phyloP scores from a whole-genome alignment of 2,329 filamentous ascomycete species.

The Aquanectria penicillioides region DNA sequence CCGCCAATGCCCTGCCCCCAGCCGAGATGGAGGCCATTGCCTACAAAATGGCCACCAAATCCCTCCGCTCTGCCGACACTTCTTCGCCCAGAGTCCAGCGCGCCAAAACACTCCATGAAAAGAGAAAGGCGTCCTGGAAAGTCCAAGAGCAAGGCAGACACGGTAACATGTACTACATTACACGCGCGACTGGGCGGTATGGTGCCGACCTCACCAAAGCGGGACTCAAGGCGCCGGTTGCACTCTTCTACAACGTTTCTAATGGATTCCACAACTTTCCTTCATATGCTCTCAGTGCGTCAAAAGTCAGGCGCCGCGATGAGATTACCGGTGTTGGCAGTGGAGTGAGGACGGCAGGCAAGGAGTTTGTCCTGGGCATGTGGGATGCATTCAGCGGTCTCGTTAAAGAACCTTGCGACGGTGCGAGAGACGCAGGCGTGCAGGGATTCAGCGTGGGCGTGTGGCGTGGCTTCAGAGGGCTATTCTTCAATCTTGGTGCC shows the following conservation, averaged over 20 bases:
- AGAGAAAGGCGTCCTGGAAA: constrained; percentile 38
- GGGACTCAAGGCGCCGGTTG: constrained; percentile 71
- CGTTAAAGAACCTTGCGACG: constrained; percentile 70
- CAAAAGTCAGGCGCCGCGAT: constrained; percentile 69
- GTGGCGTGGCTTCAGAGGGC: constrained; percentile 55
- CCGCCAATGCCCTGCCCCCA: constrained; percentile 29
- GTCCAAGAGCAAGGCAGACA: constrained; percentile 39
- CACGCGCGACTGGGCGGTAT: constrained; percentile 61
- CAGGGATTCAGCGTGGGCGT: constrained; percentile 71
- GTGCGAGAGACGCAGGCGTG: constrained; percentile 69
- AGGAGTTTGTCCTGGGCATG: constrained; percentile 70
- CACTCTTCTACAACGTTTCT: constrained; percentile 74
- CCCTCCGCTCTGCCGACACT: constrained; percentile 62
- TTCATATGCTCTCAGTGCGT: constrained; percentile 69
- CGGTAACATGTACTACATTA: constrained; percentile 41
- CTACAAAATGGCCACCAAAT: constrained; percentile 45
- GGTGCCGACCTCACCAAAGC: constrained; percentile 69
- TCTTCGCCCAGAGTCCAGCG: constrained; percentile 17
- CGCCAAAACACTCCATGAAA: constrained; percentile 32
- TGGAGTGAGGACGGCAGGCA: constrained; percentile 69
- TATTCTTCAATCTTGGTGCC: constrained; percentile 55
- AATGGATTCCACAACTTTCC: constrained; percentile 81
- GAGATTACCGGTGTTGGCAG: constrained; percentile 74
- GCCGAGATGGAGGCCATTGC: constrained; percentile 44
- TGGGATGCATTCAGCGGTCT: constrained; percentile 76